Evolutionary conservation across 2,329 filamentous ascomycete species (phyloP).

Genomic region (Botrytis squamosa): DNA sequence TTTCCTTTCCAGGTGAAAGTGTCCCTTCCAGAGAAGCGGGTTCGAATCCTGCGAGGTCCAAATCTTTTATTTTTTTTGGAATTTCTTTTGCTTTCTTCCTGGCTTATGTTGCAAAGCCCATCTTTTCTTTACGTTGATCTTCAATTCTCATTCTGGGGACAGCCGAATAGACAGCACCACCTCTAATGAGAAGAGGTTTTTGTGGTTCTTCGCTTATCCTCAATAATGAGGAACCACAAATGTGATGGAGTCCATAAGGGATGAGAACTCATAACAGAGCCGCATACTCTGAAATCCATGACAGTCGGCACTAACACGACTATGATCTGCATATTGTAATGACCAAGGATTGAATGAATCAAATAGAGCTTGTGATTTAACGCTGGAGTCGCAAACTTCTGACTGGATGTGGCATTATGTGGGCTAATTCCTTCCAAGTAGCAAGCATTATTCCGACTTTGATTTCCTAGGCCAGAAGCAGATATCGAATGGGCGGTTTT

Average conservation of each 20-base stretch:
- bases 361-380: background rate
- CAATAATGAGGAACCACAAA: background rate
- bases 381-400: background rate
- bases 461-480: background rate
- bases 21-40: background rate
- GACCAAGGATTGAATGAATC: background rate
- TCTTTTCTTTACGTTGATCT: background rate
- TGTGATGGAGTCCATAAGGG: background rate
- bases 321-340: background rate
- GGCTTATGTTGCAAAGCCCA: background rate
- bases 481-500: background rate
- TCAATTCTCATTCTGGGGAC: background rate
- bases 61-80: background rate
- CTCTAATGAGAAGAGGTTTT: background rate
- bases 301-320: background rate
- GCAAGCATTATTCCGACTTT: background rate
- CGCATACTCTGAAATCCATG: background rate
- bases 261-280: background rate
- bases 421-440: background rate
- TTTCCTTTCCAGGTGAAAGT: background rate
- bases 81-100: background rate
- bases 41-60: background rate
- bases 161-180: background rate
- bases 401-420: background rate
- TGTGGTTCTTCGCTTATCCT: slow-evolving; percentile 9